Percentiles rank a stretch among this genome's conserved stretches.
phyloP scores from a whole-genome alignment of 495 filamentous ascomycete species.

The Penicillium antarcticum region DNA sequence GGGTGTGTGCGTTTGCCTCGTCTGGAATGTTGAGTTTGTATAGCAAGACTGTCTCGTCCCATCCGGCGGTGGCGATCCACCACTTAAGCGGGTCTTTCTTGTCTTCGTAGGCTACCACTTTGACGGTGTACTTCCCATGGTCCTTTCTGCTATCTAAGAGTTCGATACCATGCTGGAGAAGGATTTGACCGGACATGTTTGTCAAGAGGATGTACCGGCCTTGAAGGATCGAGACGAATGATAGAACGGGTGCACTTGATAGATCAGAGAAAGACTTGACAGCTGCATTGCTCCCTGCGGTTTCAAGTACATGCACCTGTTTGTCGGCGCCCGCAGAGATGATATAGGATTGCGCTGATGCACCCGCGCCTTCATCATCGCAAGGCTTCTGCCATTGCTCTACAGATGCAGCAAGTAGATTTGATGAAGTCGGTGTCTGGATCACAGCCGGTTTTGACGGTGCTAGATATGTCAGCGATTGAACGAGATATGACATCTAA shows the following conservation, averaged over 20 bases:
- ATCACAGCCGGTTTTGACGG: slow-evolving; percentile 44
- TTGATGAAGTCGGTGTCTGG: slow-evolving; percentile 45
- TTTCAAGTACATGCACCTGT: slow-evolving; percentile 45
- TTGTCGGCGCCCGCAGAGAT: slow-evolving; percentile 53
- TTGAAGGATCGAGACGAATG: slow-evolving; percentile 32
- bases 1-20: slow-evolving; percentile 1
- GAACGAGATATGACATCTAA: neutral
- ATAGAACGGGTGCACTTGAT: slow-evolving; percentile 61
- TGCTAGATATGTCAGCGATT: slow-evolving; percentile 31
- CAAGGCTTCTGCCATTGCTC: slow-evolving; percentile 30
- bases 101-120: slow-evolving; percentile 42
- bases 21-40: slow-evolving; percentile 36
- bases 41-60: slow-evolving; percentile 58
- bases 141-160: slow-evolving; percentile 50
- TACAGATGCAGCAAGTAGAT: slow-evolving; percentile 53
- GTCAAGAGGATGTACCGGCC: slow-evolving; percentile 43
- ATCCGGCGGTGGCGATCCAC: slow-evolving; percentile 62
- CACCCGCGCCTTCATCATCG: slow-evolving; percentile 3
- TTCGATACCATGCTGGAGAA: slow-evolving; percentile 37
- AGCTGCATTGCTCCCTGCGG: slow-evolving; percentile 18
- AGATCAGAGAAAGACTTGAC: slow-evolving; percentile 33
- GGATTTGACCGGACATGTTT: slow-evolving; percentile 63
- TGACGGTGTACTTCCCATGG: slow-evolving; percentile 63
- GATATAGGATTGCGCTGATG: slow-evolving; percentile 24
- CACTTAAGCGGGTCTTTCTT: slow-evolving; percentile 3